Base-by-base conservation (phyloP, 2,329 filamentous ascomycete species). In the Ophiostoma australiae region DNA sequence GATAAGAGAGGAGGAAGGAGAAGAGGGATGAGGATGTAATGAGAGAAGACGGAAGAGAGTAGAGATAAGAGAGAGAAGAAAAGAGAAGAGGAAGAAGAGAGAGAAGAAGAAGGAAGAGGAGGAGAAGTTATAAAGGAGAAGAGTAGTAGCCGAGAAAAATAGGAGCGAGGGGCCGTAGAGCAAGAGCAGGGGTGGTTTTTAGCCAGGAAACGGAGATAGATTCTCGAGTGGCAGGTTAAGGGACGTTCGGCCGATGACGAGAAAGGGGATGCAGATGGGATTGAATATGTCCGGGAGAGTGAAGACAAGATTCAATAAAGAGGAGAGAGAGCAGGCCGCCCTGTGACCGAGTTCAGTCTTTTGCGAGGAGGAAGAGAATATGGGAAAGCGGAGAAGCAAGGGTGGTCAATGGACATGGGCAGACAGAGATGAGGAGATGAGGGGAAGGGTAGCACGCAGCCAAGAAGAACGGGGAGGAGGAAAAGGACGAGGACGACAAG, bases 91-190 rank as follows among this genome's bases (percentile, higher is more conserved):
- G 11, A 52, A 63, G 23, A 35, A 44, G 52, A 65, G 20, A 70
- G 5, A 33, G 17, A 23, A 48, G 27, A 68, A 31, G 15, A 37
- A 5, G 33, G 37, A 48, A 20, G 66, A 63, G 27, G 23, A 44
- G 66, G 63, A 37, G 31, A 31, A 58, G 39, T 23, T 27, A 37
- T 70, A 66, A 63, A 70, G 67, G 52, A 67, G 69, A 61, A 48
- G 69, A 70, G 63, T 65, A 58, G 52, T 27, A 58, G 52, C 27
- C 10, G 13, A 33, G 17, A 61, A 61, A 39, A 66, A 41, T 39
- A 66, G 33, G 35, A 66, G 33, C 33, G 61, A 39, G 33, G 35
- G 63, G 20, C 8, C 33, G 5, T 35, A 35, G 33, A 37, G 7
- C n/a, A 27, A 27, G 63, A 39, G 20, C 63, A 66, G 63, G 63